Conservation (phyloP, 2,329 filamentous ascomycete species). For the Aureobasidium vineae region DNA sequence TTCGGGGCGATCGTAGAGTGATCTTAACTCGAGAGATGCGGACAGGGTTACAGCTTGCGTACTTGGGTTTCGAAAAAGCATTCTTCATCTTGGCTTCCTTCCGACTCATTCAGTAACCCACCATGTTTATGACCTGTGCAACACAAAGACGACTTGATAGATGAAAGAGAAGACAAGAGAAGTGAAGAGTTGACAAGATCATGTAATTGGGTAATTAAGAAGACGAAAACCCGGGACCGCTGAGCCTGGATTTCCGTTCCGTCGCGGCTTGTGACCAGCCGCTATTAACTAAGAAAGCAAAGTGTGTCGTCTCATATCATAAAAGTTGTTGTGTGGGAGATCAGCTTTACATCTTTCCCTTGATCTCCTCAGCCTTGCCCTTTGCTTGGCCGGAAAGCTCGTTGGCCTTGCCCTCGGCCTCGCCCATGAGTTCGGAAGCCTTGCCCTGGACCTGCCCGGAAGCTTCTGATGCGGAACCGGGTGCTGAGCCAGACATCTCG, state of each 20-base stretch:
- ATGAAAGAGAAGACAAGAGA: neutral
- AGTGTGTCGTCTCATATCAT: slow-evolving; percentile 13
- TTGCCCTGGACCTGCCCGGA: slow-evolving; percentile 43
- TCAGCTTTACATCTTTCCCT: slow-evolving; percentile 31
- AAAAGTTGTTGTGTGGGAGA: neutral
- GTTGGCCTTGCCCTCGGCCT: slow-evolving; percentile 42
- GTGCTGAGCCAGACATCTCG: slow-evolving; percentile 44
- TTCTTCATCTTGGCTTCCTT: too few relatives aligned
- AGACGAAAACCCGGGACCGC: slow-evolving; percentile 11
- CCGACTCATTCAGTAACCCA: too few relatives aligned
- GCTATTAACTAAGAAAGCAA: neutral
- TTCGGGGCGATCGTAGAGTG: too few relatives aligned
- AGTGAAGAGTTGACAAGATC: neutral
- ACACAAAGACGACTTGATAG: neutral
- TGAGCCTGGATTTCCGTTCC: neutral
- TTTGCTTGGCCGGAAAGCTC: slow-evolving; percentile 43
- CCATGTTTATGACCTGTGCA: too few relatives aligned
- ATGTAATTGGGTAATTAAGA: neutral
- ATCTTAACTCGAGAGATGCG: too few relatives aligned
- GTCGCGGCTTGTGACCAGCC: neutral
- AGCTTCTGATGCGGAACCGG: neutral
- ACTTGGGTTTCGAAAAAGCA: too few relatives aligned
- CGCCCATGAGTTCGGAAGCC: slow-evolving; percentile 41
- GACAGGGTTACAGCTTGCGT: too few relatives aligned
- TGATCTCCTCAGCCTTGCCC: slow-evolving; percentile 40